phyloP scores from a whole-genome alignment of 1,284 basidiomycete species.

The Neonothopanus nambi region DNA sequence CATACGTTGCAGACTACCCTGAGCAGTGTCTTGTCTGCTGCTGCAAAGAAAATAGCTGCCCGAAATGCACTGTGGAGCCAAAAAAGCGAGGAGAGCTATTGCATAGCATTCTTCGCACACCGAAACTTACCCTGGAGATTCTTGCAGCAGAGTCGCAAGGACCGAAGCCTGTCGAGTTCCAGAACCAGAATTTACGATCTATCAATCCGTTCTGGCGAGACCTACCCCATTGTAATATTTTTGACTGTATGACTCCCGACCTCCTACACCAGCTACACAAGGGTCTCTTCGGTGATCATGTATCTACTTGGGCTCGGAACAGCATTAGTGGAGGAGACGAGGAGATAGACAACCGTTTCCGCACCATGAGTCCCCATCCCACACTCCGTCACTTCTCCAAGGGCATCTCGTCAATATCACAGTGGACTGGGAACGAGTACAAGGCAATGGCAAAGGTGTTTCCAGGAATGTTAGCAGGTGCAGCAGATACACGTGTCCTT shows the following conservation, averaged over 20 bases:
- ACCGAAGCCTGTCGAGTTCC: background rate
- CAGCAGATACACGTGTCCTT: conserved; percentile 9
- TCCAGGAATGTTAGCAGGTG: conserved; percentile 13
- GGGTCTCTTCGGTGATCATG: conserved; percentile 21
- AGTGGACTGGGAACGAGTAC: conserved; percentile 20
- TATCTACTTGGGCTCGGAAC: background rate
- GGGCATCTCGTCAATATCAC: conserved; percentile 18
- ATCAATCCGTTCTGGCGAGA: conserved; percentile 15
- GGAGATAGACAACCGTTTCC: conserved; percentile 27
- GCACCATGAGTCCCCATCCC: conserved; percentile 20
- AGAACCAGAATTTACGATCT: background rate
- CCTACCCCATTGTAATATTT: conserved; percentile 12
- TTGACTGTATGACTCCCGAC: conserved; percentile 13
- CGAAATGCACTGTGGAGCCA: conserved; percentile 14
- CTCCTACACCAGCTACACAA: conserved; percentile 16
- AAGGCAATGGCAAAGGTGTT: conserved; percentile 19
- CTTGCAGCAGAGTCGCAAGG: background rate
- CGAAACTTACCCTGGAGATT: background rate
- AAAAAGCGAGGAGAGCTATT: conserved; percentile 11
- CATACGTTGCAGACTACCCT: conserved; percentile 33
- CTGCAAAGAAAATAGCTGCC: conserved; percentile 20
- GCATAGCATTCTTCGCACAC: background rate
- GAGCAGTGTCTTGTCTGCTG: conserved; percentile 30
- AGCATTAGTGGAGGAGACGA: conserved; percentile 1
- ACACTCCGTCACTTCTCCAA: conserved; percentile 25